Base-by-base conservation (phyloP, 345 rosid species). In the Arabis hirsuta region DNA sequence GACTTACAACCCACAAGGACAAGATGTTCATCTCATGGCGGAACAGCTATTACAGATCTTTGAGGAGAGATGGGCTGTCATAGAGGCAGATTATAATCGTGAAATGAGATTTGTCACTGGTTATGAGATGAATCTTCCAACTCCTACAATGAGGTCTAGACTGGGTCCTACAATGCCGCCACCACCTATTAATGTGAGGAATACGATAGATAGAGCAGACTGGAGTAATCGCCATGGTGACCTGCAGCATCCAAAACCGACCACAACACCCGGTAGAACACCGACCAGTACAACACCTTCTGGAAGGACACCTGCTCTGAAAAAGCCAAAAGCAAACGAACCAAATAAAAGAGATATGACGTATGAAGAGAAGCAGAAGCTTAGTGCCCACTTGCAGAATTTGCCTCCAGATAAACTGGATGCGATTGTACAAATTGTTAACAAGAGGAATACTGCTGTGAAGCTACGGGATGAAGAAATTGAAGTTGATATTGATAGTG, bases 241-340 rank as follows among this genome's bases (percentile, higher is more conserved):
- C 62, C 24, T 31, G 14, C 84, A 80, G 82, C 78, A 65, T 9
- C 84, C 79, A 73, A 69, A 82, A 52, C 67, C 81, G 8, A 82
- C 80, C 64, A 76, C 86, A 55, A 86, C 98, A 71, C 79, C 79
- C 26, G 79, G 79, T 4, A 76, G 76, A 36, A 91, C 80, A 81
- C 77, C 85, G 9, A 60, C 84, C 29, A 84, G 82, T 72, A 74
- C 84, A 54, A 86, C 96, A 62, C 98, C 97, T 77, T 85, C 96
- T 4, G 79, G 83, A 43, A 82, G 99, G 82, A 87, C 92, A 43
- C 93, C 99, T 76, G 85, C 89, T 58, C 89, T 86, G 14, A 95
- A 84, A 77, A 95, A 95, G 84, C 99, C 99, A 8, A 95, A 91
- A 83, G 99, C 98, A 12, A 95, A 88, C 79, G 99, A 95, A 82